Evolutionary conservation across 2,329 filamentous ascomycete species (phyloP).

Genomic region (Aspergillus brunneoviolaceus): DNA sequence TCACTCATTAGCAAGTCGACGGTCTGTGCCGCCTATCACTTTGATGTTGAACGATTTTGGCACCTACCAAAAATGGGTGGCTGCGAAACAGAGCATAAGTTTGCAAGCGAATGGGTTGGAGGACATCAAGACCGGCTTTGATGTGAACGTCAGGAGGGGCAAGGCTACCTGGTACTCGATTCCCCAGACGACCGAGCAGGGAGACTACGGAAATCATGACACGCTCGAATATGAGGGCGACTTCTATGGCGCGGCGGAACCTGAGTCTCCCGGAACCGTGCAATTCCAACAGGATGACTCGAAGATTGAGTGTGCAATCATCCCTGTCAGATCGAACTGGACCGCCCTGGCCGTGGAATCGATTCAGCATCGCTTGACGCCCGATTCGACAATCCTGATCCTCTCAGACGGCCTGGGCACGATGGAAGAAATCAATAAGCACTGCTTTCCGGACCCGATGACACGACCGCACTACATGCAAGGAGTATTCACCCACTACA

Average conservation of each 20-base stretch:
- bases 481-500: constrained; percentile 63
- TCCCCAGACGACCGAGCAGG: constrained; percentile 16
- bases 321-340: constrained; percentile 72
- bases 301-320: constrained; percentile 70
- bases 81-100: constrained; percentile 29
- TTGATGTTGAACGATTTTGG: constrained; percentile 63
- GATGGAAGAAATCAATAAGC: constrained; percentile 71
- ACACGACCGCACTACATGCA: constrained; percentile 74
- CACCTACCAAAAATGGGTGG: constrained; percentile 25
- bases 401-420: constrained; percentile 81
- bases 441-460: constrained; percentile 66
- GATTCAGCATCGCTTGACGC: constrained; percentile 66
- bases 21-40: constrained; percentile 70
- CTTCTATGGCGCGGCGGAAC: constrained; percentile 6
- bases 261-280: not conserved
- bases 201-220: not conserved
- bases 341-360: constrained; percentile 66
- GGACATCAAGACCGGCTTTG: constrained; percentile 45
- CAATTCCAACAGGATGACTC: constrained; percentile 36
- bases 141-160: constrained; percentile 40
- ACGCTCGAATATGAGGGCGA: constrained; percentile 8
- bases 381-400: constrained; percentile 70
- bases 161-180: constrained; percentile 35
- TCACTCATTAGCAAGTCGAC: constrained; percentile 66
- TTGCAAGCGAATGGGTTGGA: constrained; percentile 42